These are phyloP conservation scores for Pestalotiopsis fici DNA, from an alignment of 2,329 filamentous ascomycete genomes.

Conservation along the genomic window DNA sequence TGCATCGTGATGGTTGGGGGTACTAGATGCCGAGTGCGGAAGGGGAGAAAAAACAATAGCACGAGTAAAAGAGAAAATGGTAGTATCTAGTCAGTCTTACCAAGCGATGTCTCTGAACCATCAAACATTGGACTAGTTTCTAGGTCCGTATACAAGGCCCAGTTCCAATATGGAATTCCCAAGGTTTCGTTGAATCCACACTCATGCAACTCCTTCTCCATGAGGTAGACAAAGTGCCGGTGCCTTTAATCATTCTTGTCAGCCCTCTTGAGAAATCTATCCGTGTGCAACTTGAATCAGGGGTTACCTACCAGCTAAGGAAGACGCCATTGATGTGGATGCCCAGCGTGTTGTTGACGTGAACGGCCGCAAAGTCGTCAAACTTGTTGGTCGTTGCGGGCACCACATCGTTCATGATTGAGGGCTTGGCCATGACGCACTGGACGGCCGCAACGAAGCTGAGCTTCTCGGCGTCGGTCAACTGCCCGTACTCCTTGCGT, in stretches of 20 bases:
- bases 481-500: not conserved
- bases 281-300: not conserved
- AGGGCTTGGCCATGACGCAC: constrained; percentile 20
- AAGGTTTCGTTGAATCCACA: not conserved
- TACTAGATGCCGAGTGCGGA: too few relatives aligned
- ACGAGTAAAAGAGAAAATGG: too few relatives aligned
- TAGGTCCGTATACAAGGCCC: not conserved
- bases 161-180: constrained; percentile 3
- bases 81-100: not conserved
- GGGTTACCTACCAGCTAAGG: constrained; percentile 15
- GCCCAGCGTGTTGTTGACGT: constrained; percentile 21
- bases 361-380: constrained; percentile 29
- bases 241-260: constrained; percentile 8
- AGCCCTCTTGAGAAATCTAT: not conserved
- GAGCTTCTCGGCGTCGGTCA: constrained; percentile 16
- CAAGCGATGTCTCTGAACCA: not conserved
- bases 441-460: constrained; percentile 20
- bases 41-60: not conserved
- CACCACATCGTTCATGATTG: constrained; percentile 14
- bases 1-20: not conserved
- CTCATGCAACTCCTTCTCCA: constrained; percentile 20
- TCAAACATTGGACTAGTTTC: not conserved
- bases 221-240: constrained; percentile 20
- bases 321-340: constrained; percentile 23
- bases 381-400: constrained; percentile 22